Evolutionary conservation across 2,329 filamentous ascomycete species (phyloP).

Genomic region (Keithomyces neogunnii): DNA sequence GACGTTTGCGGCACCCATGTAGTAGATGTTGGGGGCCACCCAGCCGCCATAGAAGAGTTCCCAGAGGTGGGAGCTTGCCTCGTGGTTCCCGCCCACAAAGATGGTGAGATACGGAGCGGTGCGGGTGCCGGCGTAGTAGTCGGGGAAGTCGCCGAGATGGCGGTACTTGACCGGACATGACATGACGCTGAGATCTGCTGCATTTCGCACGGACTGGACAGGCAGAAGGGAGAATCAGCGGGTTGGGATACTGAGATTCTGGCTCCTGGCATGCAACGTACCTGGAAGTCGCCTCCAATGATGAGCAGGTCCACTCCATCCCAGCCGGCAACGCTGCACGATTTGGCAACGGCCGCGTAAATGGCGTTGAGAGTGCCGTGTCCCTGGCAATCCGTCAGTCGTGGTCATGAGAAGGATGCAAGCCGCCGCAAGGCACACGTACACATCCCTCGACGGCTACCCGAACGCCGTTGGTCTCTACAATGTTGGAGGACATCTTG

Average conservation of each 20-base stretch:
- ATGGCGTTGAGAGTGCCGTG: conserved; percentile 90
- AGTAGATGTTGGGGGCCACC: conserved; percentile 96
- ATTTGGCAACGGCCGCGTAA: conserved; percentile 66
- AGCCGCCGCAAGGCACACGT: conserved; percentile 22
- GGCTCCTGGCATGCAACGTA: conserved; percentile 22
- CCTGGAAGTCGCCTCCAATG: conserved; percentile 94
- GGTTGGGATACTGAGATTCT: no score
- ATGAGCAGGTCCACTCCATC: conserved; percentile 79
- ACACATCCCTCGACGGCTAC: conserved; percentile 85
- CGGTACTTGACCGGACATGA: conserved; percentile 85
- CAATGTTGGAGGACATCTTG: conserved; percentile 19
- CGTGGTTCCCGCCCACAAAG: conserved; percentile 92
- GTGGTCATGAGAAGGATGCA: neutral
- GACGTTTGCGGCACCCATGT: conserved; percentile 87
- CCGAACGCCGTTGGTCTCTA: conserved; percentile 47
- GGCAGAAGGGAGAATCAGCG: neutral
- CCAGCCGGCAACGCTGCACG: conserved; percentile 68
- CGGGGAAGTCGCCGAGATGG: conserved; percentile 81
- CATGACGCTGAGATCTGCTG: conserved; percentile 79
- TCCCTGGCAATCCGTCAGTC: conserved; percentile 47
- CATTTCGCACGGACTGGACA: conserved; percentile 71
- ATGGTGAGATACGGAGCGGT: conserved; percentile 81
- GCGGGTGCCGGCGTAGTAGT: conserved; percentile 77
- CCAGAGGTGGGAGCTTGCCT: conserved; percentile 82
- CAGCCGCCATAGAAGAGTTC: conserved; percentile 96